Percentiles rank a stretch among this genome's conserved stretches.
These are phyloP conservation scores for Scopulariopsis brevicaulis DNA, from an alignment of 2,329 filamentous ascomycete genomes.

Conservation along the genomic window DNA sequence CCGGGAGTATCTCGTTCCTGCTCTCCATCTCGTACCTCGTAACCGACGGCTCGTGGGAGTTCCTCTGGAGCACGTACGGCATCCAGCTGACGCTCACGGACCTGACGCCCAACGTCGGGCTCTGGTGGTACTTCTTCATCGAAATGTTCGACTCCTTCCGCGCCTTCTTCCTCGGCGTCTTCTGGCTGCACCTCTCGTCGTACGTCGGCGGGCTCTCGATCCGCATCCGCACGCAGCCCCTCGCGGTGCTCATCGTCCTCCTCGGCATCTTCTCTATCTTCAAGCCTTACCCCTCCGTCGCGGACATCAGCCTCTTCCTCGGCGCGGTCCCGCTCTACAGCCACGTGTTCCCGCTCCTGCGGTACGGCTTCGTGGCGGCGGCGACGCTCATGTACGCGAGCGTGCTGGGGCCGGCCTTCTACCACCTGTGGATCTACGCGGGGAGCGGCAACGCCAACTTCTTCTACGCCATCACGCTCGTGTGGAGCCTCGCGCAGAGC, in stretches of 20 bases:
- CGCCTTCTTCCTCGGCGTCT: slow-evolving; percentile 92
- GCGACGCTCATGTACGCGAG: slow-evolving; percentile 78
- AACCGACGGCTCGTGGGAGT: slow-evolving; percentile 73
- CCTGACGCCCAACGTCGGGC: slow-evolving; percentile 83
- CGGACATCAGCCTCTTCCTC: slow-evolving; percentile 79
- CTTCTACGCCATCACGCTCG: slow-evolving; percentile 98
- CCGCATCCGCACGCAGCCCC: slow-evolving; percentile 71
- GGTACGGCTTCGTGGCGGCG: slow-evolving; percentile 81
- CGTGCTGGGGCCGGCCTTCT: slow-evolving; percentile 87
- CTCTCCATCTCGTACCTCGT: slow-evolving; percentile 63
- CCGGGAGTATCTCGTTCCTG: slow-evolving; percentile 44
- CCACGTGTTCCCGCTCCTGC: slow-evolving; percentile 88
- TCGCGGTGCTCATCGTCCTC: slow-evolving; percentile 76
- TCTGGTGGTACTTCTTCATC: slow-evolving; percentile 99
- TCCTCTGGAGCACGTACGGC: slow-evolving; percentile 80
- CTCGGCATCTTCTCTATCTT: slow-evolving; percentile 89
- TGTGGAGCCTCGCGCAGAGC: slow-evolving; percentile 87
- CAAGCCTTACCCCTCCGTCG: slow-evolving; percentile 91
- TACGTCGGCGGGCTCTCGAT: slow-evolving; percentile 83
- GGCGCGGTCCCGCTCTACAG: slow-evolving; percentile 73
- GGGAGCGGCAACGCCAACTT: slow-evolving; percentile 98
- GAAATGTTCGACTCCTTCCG: slow-evolving; percentile 99
- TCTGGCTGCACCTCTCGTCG: slow-evolving; percentile 88
- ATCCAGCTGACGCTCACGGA: slow-evolving; percentile 86
- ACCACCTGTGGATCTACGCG: slow-evolving; percentile 96